Evolutionary conservation across 192 early-diverging fungal species (phyloP), one percentile per base, ranked within the genome.

Genomic region (Diversispora epigaea): DNA sequence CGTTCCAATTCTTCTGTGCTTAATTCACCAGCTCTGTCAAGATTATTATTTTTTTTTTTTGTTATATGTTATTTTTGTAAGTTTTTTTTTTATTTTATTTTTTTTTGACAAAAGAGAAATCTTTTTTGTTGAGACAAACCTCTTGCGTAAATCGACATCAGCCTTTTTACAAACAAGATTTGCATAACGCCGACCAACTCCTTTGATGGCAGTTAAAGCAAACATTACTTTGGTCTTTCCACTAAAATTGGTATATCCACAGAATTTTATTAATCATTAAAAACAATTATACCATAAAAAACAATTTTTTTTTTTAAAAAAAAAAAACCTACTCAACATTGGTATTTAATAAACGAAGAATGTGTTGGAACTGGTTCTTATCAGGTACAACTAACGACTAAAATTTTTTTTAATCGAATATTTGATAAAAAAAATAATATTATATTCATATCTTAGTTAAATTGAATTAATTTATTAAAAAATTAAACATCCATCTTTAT

Each of bases 121-220:
- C 2, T 32, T 75, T 77, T 61, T 60, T 15, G 6, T 43, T 17
- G n/a, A 25, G 8, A 78, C 73, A n/a, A 76, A 92, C 92, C 93
- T 92, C 91, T 99, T 99, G 86, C 78, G 90, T 77, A 97, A 83
- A 86, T 99, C 97, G 71, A 99, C 87, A 85, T 99, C 97, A 72
- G 97, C 97, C 91, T 99, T 99, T 93, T 99, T 99, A 89, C 92
- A 94, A 71, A 95, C 95, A 79, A 99, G 81, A 93, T 97, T 99
- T 84, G 97, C 89, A 89, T 96, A 99, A 81, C 97, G 93, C 78
- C 95, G 93, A 92, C 97, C 97, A 73, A 96, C 93, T 92, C 97
- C 97, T 91, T 96, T 94, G 89, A 98, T 96, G 84, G 90, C 86
- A 68, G 95, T 97, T 87, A 98, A 84, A 77, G 96, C 96, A 87